phyloP scores from a whole-genome alignment of 2,329 filamentous ascomycete genomes.

The Colletotrichum trifolii region DNA sequence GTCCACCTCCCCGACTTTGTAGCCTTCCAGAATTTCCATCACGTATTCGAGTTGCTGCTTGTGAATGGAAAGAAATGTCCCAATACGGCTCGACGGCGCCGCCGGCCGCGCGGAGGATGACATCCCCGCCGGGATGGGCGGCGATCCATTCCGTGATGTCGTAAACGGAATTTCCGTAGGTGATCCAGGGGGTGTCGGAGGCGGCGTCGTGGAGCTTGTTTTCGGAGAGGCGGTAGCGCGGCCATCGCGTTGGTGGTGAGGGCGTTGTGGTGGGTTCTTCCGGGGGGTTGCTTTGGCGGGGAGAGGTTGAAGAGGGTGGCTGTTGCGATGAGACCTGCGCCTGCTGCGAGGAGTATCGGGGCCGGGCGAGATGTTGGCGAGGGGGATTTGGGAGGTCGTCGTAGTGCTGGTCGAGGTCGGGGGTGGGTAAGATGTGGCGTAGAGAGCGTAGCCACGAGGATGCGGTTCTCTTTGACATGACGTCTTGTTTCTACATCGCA shows the following conservation, averaged over 20 bases:
- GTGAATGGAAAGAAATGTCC: constrained; percentile 63
- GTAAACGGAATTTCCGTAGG: constrained; percentile 57
- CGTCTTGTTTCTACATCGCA: neutral
- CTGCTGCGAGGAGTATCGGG: constrained; percentile 1
- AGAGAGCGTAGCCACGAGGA: constrained; percentile 1
- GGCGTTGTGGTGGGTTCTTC: neutral
- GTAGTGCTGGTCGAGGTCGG: no score
- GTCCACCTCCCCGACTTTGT: constrained; percentile 58
- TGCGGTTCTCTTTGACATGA: constrained; percentile 8
- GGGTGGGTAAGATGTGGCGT: no score
- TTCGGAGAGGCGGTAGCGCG: constrained; percentile 45
- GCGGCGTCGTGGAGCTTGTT: constrained; percentile 49
- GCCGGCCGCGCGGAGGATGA: constrained; percentile 61
- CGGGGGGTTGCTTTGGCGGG: no score
- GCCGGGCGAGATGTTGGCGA: neutral
- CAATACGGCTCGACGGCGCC: constrained; percentile 62
- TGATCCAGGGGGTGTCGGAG: constrained; percentile 58
- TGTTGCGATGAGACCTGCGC: neutral
- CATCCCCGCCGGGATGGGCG: constrained; percentile 61
- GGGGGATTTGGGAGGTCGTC: neutral
- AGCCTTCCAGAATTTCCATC: constrained; percentile 60
- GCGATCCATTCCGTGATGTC: constrained; percentile 64
- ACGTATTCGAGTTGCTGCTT: constrained; percentile 56
- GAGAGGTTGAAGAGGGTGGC: neutral
- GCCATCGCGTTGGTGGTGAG: neutral